Percentiles rank a stretch among this genome's conserved stretches.
phyloP scores from a whole-genome alignment of 495 filamentous ascomycete genomes.

The Usnea hakonensis region DNA sequence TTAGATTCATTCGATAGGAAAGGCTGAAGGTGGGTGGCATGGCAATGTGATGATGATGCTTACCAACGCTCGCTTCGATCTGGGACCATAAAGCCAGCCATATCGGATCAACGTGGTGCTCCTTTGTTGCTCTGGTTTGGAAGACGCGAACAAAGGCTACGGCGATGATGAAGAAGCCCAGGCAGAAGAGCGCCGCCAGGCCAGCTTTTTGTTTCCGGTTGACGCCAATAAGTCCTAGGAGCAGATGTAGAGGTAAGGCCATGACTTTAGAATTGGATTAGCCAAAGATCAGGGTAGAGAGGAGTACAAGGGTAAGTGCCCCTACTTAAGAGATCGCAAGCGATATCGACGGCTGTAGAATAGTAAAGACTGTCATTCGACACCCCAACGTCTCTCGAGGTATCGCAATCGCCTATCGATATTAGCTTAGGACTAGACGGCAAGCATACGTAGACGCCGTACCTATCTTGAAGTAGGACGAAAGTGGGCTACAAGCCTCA shows the following conservation, averaged over 20 bases:
- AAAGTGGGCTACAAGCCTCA: slow-evolving; percentile 30
- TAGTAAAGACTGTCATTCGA: slow-evolving; percentile 38
- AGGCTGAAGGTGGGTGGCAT: not conserved
- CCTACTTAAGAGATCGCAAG: slow-evolving; percentile 41
- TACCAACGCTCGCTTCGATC: slow-evolving; percentile 21
- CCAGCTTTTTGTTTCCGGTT: slow-evolving; percentile 39
- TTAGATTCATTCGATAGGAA: not conserved
- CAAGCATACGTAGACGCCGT: not conserved
- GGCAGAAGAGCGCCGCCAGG: slow-evolving; percentile 41
- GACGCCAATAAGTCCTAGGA: slow-evolving; percentile 39
- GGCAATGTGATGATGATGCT: not conserved
- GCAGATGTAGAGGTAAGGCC: slow-evolving; percentile 42
- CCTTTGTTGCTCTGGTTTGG: slow-evolving; percentile 23
- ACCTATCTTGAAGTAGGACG: slow-evolving; percentile 34
- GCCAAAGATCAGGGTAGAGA: not conserved
- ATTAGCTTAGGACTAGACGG: not conserved
- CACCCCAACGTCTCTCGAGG: slow-evolving; percentile 28
- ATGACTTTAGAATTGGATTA: slow-evolving; percentile 34
- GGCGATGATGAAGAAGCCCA: slow-evolving; percentile 44
- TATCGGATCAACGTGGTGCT: slow-evolving; percentile 16
- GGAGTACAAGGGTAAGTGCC: not conserved
- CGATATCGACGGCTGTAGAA: slow-evolving; percentile 34
- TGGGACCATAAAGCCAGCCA: slow-evolving; percentile 23
- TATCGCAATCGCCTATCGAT: slow-evolving; percentile 27
- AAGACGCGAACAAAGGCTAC: slow-evolving; percentile 44